Base-by-base conservation (phyloP, 352 stramenopile genomes). In the Thraustochytrium striatum region DNA sequence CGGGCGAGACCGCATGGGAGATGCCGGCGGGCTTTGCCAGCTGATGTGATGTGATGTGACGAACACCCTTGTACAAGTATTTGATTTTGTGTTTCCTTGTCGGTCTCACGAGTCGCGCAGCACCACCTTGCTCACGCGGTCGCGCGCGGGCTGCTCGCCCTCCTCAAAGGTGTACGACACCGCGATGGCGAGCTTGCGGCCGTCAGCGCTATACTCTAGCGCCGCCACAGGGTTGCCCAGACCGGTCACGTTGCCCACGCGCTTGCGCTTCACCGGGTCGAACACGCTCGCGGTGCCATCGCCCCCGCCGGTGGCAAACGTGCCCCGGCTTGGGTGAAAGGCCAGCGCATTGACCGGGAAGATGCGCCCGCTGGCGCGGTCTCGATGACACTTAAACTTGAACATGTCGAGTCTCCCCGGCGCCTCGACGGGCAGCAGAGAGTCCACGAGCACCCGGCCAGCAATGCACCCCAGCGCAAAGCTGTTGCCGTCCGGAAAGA, bases 81-180 rank as follows among this genome's bases (percentile, higher is more conserved):
- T 55, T 55, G 16, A 16, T 55, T 55, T 25, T 55, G 16, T 55
- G 47, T 16, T 25, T 55, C 47, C 47, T 21, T 25, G 25, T 75
- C 65, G 50, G 21, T 32, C 16, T 62, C 65, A 2, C 38, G 28
- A 36, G 19, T 44, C 30, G 32, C 43, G 50, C 11, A 75, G 43
- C 9, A 62, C 16, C 1, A 75, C 47, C 1, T 8, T n/a, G 50
- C 68, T 75, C 7, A 25, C 9, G 11, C 41, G 19, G n/a, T 75
- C 30, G 5, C 65, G 65, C n/a, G 44, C 41, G 0, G 32, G 93
- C 82, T 96, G 94, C 80, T 98, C 94, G 35, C 95, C 95, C 83
- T 98, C 90, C 86, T 98, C 95, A 85, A 97, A 98, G 2, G 94
- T 98, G 87, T 99, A 98, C 33, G 91, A 97, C 59, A 90, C 88